Base-by-base conservation (phyloP, 371 early-diverging fungal genomes). In the Batkoa obscura region DNA sequence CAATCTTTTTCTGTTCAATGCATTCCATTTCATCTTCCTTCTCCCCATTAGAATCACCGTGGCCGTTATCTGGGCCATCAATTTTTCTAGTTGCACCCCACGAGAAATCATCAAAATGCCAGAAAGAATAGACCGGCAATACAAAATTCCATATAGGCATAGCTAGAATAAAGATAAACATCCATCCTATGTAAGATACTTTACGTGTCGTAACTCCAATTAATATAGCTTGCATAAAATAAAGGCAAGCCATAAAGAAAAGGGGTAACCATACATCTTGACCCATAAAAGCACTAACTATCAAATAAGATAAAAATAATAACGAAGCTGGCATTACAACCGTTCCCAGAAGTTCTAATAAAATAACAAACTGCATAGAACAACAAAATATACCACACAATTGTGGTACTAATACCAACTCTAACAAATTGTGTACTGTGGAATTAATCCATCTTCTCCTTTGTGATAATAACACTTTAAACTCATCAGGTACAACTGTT, bases 401-500 rank as follows among this genome's bases (percentile, higher is more conserved):
- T 61, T 94, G 83, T 30, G 83, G 79, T 5, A 99, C 79, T 53
- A 87, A 70, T 37, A 94, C 75, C 38, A 98, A 74, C 66, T 97
- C 98, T 59, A 95, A 73, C 57, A 98, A 65, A 61, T 98, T 99
- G 61, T 94, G 94, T 50, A 94, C 77, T 2, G 98, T 99, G 2
- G 95, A 95, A 68, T 99, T 99, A 72, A 99, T 98, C 98, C 98
- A 99, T 48, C 97, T 72, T 55, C 99, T 79, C 2, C 98, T 75
- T 69, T 99, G 99, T 23, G 91, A 90, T 23, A 97, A 70, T 47
- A 99, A 70, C 46, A 95, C 86, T 5, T 68, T 67, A 71, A 94
- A 98, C 23, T 75, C 72, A 55, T 83, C 88, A 0, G 99, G 99
- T 15, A 93, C 98, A 41, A 83, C 78, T 2, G 98, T 99, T 56